These are phyloP conservation scores for Gomphus bonarii DNA, from an alignment of 1,284 basidiomycete genomes.

Conservation along the genomic window DNA sequence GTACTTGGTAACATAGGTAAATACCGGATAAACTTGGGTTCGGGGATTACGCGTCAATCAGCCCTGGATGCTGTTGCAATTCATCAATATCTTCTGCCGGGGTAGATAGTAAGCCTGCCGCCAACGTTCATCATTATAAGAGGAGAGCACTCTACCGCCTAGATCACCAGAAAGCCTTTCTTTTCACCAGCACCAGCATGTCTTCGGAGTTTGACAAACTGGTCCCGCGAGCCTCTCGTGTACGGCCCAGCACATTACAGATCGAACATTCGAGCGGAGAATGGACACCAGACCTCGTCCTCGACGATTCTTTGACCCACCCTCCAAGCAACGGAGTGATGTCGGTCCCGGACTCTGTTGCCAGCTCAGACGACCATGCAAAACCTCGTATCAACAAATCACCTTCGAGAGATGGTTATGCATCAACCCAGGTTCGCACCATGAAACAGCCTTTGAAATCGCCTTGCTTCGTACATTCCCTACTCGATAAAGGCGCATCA, in stretches of 20 bases:
- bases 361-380: background rate
- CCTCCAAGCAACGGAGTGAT: background rate
- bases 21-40: background rate
- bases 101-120: background rate
- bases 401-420: background rate
- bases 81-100: background rate
- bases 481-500: slow-evolving; percentile 68
- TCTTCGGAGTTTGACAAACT: slow-evolving; percentile 20
- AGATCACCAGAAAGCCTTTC: slow-evolving; percentile 30
- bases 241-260: slow-evolving; percentile 34
- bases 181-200: slow-evolving; percentile 42
- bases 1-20: background rate
- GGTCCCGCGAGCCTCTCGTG: slow-evolving; percentile 29
- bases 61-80: background rate
- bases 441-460: slow-evolving; percentile 39
- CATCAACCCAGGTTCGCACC: slow-evolving; percentile 13
- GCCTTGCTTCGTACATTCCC: slow-evolving; percentile 82
- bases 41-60: background rate
- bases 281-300: slow-evolving; percentile 38
- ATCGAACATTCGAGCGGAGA: slow-evolving; percentile 31
- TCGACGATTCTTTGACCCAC: slow-evolving; percentile 23
- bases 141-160: background rate
- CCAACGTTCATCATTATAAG: background rate
- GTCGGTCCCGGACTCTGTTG: background rate
- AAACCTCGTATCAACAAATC: background rate